Evolutionary conservation across 352 stramenopile genomes (phyloP), one percentile per base, ranked within the genome.

Genomic region (Pythium diclinum): DNA sequence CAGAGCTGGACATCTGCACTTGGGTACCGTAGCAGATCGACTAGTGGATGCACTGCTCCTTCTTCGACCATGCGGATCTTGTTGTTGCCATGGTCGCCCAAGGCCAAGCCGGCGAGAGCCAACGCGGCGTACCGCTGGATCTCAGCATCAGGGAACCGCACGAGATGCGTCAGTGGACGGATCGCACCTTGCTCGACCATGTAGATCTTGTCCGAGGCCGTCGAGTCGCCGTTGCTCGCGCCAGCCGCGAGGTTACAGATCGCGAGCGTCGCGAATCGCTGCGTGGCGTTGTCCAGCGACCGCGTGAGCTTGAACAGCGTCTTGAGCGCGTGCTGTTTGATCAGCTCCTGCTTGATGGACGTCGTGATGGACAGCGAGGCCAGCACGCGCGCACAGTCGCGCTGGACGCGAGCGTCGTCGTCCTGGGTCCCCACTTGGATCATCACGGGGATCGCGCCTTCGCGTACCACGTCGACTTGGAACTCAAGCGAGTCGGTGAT

Each of bases 111-210:
- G 16, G 95, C 94, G 8, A 99, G 72, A 16, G 95, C 85, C 53
- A 99, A 78, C 6, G 92, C 87, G 14, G 96, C 95, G 57, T 97
- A 98, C 3, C 94, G 83, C 76, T 99, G 95, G 62, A 99, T 97
- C 71, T 99, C 91, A 10, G 95, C 78, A 62, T 99, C 95, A 6
- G 95, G 96, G 66, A 98, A 99, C 19, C 95, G 80, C 9, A 96
- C 82, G 47, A 99, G 71, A 65, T 98, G 97, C 14, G 96, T 93
- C 10, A 99, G 81, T 16, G 96, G 89, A n/a, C 93, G 84, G 46
- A 98, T 79, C 14, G 83, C 88, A 3, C 93, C 95, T 67, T 97
- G 77, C 60, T 98, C 91, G 7, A 98, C 85, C 59, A 99, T 90
- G 48, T 76, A 77, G 30, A 69, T 83, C 76, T 97, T 98, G 81